Base-by-base conservation (phyloP, 2,329 filamentous ascomycete species). In the Macrophomina pseudophaseolina region DNA sequence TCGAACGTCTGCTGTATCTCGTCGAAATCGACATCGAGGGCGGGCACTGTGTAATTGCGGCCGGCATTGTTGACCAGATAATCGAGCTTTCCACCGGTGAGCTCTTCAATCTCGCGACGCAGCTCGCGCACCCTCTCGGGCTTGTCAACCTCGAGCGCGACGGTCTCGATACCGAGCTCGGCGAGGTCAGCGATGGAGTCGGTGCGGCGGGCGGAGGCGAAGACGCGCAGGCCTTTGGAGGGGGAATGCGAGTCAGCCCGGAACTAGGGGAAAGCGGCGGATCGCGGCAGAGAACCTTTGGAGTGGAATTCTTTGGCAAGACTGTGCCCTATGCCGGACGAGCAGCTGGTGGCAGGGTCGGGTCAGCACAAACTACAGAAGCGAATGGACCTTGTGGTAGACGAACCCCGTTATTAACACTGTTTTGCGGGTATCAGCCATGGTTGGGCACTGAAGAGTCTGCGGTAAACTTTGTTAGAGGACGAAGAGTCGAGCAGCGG, bases 61-160 rank as follows among this genome's bases (percentile, higher is more conserved):
- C 82, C 83, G 66, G 86, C 86, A 76, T 88, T 88, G 73, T 88
- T 88, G 71, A 87, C 83, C 12, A 88, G 78, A 69, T 84, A 82
- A 70, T 87, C 82, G n/a, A 88, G 78, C 56, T 80, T 82, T 23
- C 81, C 82, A 8, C 75, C 76, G 0, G 86, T 82, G 23, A 81
- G 77, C 14, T 74, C 74, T 49, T 80, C 74, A 16, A 88, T 79
- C 62, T 84, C 80, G 6, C 78, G 73, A 68, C 79, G 80, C 48
- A 86, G 81, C 11, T 74, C 73, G 30, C 76, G 74, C 66, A 88
- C 82, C 67, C 81, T 85, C n/a, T 80, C 77, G 23, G 78, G 74
- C 35, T 80, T 76, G 66, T 84, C 83, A 60, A 87, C 85, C 68
- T 86, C 85, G 42, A 88, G 79, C 38, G 82, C 78, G 32, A 88